phyloP scores from a whole-genome alignment of 768 basidiomycete species.

The Auricularia heimuer region DNA sequence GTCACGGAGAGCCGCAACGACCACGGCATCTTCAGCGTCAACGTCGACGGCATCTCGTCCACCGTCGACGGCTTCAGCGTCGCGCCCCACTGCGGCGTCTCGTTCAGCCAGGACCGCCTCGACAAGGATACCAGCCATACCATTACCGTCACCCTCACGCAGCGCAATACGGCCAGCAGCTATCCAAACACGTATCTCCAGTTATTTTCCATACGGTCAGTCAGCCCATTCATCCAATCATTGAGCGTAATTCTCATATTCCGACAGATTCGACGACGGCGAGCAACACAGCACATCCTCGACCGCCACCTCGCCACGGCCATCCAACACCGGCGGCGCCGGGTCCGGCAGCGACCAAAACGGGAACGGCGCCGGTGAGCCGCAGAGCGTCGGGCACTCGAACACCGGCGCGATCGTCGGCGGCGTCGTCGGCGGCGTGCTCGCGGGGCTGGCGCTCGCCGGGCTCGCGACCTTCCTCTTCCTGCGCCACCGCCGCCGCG shows the following conservation, averaged over 20 bases:
- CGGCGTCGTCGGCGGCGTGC: neutral
- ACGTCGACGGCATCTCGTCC: neutral
- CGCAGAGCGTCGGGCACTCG: neutral
- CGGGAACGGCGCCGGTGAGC: neutral
- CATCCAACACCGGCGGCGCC: neutral
- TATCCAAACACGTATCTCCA: neutral
- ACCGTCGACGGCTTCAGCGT: neutral
- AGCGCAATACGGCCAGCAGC: neutral
- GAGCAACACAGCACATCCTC: neutral
- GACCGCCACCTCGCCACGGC: neutral
- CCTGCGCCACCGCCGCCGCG: neutral
- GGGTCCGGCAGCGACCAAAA: neutral
- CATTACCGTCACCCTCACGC: neutral
- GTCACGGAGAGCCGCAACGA: neutral
- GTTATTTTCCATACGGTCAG: neutral
- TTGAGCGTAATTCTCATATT: too few relatives aligned
- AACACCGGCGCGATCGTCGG: conserved; percentile 1
- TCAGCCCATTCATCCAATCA: too few relatives aligned
- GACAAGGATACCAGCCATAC: neutral
- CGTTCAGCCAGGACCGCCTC: neutral
- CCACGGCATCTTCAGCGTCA: neutral
- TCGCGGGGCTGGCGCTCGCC: neutral
- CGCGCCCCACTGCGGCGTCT: neutral
- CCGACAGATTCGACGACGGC: neutral
- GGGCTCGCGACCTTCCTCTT: neutral